Conservation (phyloP, 805 yeast genomes). For the Tanozyma kutaoensis region DNA sequence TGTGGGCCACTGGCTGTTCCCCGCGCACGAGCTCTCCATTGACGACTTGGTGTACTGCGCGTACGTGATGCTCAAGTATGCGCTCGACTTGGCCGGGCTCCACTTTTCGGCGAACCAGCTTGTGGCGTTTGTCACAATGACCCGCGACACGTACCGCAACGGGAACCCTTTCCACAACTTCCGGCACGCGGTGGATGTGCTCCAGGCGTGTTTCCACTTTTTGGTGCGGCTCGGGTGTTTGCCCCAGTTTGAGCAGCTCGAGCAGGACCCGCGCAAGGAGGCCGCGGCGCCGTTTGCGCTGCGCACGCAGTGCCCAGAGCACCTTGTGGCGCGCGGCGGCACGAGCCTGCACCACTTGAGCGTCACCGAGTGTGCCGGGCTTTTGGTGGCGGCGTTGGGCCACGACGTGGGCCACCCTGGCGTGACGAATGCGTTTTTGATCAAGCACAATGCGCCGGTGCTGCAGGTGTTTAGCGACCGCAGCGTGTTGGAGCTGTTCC, state of each 20-base stretch:
- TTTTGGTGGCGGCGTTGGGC: constrained; percentile 76
- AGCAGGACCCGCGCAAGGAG: constrained; percentile 14
- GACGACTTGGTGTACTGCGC: constrained; percentile 59
- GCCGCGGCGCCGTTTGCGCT: no score
- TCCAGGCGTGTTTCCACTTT: constrained; percentile 76
- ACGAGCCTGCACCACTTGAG: no score
- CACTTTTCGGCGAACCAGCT: constrained; percentile 27
- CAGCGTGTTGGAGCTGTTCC: constrained; percentile 76
- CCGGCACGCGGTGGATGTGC: constrained; percentile 89
- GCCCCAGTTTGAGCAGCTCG: constrained; percentile 23
- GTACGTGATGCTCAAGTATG: constrained; percentile 36
- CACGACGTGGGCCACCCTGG: constrained; percentile 98
- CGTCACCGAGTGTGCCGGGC: constrained; percentile 12
- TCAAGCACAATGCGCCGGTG: constrained; percentile 46
- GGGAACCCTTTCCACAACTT: constrained; percentile 92
- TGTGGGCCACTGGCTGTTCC: constrained; percentile 54
- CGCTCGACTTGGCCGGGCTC: constrained; percentile 3
- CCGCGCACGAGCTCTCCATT: constrained; percentile 48
- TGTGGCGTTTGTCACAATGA: constrained; percentile 45
- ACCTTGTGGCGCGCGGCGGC: no score
- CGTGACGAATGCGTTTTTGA: constrained; percentile 66
- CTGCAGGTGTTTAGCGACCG: constrained; percentile 47
- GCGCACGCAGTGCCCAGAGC: no score
- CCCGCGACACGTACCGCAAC: constrained; percentile 68
- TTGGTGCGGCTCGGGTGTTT: constrained; percentile 29